These are phyloP conservation scores for Globisporangium heterothallicum DNA, from an alignment of 352 stramenopile species.

Conservation along the genomic window DNA sequence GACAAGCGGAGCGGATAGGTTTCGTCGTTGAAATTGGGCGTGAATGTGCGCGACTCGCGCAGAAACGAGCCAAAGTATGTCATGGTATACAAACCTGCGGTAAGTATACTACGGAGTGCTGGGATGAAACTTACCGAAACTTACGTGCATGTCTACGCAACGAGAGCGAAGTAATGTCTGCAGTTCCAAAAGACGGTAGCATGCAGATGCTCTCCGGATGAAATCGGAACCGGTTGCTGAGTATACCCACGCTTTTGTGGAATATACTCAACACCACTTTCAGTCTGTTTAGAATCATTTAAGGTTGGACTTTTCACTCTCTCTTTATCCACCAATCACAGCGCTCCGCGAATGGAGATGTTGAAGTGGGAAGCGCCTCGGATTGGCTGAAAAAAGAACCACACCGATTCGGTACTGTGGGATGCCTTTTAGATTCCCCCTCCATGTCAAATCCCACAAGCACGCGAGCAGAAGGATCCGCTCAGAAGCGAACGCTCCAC, in stretches of 20 bases:
- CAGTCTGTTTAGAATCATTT: no score
- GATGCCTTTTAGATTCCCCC: no score
- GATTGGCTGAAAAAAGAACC: background rate
- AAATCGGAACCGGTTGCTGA: no score
- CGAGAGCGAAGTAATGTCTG: background rate
- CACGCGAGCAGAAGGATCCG: background rate
- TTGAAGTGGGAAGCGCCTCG: background rate
- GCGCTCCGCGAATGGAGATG: background rate
- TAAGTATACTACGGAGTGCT: constrained; percentile 5
- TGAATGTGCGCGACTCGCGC: constrained; percentile 3
- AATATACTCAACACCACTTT: background rate
- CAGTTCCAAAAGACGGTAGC: background rate
- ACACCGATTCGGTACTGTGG: no score
- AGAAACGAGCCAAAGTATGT: constrained; percentile 5
- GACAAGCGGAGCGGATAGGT: background rate
- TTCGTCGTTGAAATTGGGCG: constrained; percentile 3
- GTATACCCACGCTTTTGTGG: background rate
- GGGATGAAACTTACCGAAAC: background rate
- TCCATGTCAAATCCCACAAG: background rate
- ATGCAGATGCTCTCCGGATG: no score
- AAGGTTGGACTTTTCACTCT: no score
- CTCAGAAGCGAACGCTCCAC: constrained; percentile 4
- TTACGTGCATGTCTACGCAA: background rate
- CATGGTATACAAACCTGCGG: constrained; percentile 5
- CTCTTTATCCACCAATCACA: background rate